A percentile compares a stretch with the other conserved stretches of the same genome.
These are phyloP conservation scores for Kalmusia sp. DNA, from an alignment of 2,329 filamentous ascomycete species.

Conservation along the genomic window DNA sequence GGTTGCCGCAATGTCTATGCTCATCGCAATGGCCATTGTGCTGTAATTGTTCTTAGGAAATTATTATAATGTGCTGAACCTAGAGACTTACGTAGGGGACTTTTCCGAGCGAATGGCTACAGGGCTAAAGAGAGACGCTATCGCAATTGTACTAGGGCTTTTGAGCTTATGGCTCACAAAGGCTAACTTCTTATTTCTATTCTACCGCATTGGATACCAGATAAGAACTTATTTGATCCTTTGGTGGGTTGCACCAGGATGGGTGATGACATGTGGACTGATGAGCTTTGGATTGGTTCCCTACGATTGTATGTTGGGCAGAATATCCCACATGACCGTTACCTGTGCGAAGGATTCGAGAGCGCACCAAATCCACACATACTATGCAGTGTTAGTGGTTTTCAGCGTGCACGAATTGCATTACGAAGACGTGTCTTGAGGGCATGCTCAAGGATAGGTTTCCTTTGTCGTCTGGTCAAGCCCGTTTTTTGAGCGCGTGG, in stretches of 20 bases:
- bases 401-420: too few relatives aligned
- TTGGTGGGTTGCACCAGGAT: constrained; percentile 1
- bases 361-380: constrained; percentile 2
- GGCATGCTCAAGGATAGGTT: too few relatives aligned
- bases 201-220: constrained; percentile 6
- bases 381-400: not conserved
- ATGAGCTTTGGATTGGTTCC: constrained; percentile 4
- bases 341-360: constrained; percentile 2
- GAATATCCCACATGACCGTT: not conserved
- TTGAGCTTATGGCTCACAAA: constrained; percentile 7
- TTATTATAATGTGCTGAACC: constrained; percentile 1
- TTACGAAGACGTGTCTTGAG: too few relatives aligned
- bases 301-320: constrained; percentile 4
- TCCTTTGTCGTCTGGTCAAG: too few relatives aligned
- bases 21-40: constrained; percentile 4
- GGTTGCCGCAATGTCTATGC: constrained; percentile 5
- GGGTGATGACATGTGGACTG: constrained; percentile 1
- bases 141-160: constrained; percentile 1
- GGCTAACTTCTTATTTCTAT: not conserved
- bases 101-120: constrained; percentile 2
- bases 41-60: constrained; percentile 1
- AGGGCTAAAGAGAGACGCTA: constrained; percentile 4
- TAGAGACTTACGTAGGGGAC: not conserved
- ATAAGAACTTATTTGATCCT: not conserved
- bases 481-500: too few relatives aligned